Evolutionary conservation across 1,284 basidiomycete species (phyloP), one percentile per base, ranked within the genome.

Genomic region (Cutaneotrichosporon arboriforme): DNA sequence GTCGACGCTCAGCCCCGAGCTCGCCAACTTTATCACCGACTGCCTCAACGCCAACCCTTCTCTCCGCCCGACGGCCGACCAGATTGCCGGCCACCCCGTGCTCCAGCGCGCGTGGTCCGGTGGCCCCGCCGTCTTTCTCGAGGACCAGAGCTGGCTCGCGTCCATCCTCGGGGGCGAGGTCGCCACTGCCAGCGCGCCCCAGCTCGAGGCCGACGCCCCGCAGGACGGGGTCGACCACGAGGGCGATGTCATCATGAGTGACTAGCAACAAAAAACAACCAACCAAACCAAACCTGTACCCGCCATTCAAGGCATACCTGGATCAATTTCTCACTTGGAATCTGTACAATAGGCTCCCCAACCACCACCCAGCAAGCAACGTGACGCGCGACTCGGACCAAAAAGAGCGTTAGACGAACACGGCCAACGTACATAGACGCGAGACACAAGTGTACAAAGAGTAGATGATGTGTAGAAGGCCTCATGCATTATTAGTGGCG

Each of bases 1-100:
- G 3, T 72, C 78, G 9, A 80, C 81, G n/a, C 82, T 86, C 22
- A 90, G 86, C 61, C 78, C 81, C 1, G 83, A 86, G 61, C 77
- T 97, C 45, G 78, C 85, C 57, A 79, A 79, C 43, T 77, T 96
- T 59, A 84, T 93, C 65, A 81, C 77, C 63, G 77, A 77, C 56
- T 88, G 90, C 82, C 89, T 93, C 86, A 81, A 82, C 31, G 82
- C 83, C 1, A 83, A 88, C 47, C 84, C 88, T 4, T 73, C 68
- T 5, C 62, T 73, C 50, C 82, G 90, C 31, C 77, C 88, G 46
- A 79, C 77, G n/a, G 81, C 84, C 20, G 74, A 78, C 40, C 78
- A 77, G 26, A 78, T 92, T 34, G 81, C 81, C 61, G 73, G 72
- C 12, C 84, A 92, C 68, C 80, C 81, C 8, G 80, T 89, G 8